Evolutionary conservation across 2,329 filamentous ascomycete species (phyloP).

Genomic region (Calonectria henricotiae): DNA sequence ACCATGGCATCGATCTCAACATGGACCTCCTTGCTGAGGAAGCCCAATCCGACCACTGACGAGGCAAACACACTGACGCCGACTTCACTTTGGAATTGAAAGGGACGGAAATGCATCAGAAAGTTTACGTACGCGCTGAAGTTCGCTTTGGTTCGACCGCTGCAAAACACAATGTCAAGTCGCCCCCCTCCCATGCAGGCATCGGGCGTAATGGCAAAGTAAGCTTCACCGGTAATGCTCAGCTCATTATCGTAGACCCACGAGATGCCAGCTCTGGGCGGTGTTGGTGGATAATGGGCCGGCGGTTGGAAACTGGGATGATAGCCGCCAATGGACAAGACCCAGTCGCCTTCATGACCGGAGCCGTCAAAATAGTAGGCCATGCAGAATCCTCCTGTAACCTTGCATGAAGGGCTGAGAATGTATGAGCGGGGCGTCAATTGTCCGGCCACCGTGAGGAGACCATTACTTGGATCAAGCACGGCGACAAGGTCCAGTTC

Average conservation of each 20-base stretch:
- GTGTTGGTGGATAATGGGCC: neutral
- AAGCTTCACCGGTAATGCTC: neutral
- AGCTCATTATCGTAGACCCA: neutral
- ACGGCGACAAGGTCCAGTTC: neutral
- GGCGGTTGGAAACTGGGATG: neutral
- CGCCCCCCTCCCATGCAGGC: too few species aligned
- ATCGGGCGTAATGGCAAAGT: neutral
- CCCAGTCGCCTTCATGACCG: neutral
- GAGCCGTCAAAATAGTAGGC: neutral
- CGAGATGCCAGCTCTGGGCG: neutral
- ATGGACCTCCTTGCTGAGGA: too few species aligned
- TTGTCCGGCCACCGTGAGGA: neutral
- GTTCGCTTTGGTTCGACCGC: too few species aligned
- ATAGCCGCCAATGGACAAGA: neutral
- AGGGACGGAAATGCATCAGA: too few species aligned
- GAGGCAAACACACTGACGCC: too few species aligned
- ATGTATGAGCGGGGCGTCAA: neutral
- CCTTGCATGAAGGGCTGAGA: neutral
- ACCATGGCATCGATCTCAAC: too few species aligned
- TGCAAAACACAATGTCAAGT: too few species aligned
- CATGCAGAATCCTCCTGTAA: neutral
- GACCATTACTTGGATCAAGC: neutral
- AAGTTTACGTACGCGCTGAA: too few species aligned
- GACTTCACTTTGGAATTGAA: too few species aligned
- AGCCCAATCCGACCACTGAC: too few species aligned